Evolutionary conservation across 495 filamentous ascomycete genomes (phyloP), one percentile per base, ranked within the genome.

Genomic region (Darksidea phi): DNA sequence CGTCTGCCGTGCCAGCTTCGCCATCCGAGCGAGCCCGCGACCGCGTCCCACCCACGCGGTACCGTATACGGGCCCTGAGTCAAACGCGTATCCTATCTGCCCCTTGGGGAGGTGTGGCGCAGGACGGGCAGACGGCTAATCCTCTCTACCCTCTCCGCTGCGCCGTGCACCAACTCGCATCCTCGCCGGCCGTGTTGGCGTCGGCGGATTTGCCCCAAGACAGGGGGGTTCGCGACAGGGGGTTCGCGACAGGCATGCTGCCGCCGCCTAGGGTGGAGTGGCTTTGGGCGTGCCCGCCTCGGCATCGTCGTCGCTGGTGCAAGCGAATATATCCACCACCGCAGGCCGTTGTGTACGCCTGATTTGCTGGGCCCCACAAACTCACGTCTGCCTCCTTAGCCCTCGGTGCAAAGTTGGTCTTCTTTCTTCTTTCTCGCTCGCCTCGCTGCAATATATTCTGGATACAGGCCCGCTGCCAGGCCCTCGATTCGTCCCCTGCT

Each of bases 141-240:
- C 28, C 28, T 32, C 28, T 32, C 28, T 32, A 32, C 28, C 4
- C 28, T 3, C 41, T 45, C 20, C 41, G 41, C 41, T 45, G 23
- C 47, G 1, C 47, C 47, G 47, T 26, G 47, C 47, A 10, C 47
- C 47, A 26, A 49, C 45, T 1, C 25, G 18, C n/a, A 32, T 15
- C 41, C 18, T 43, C 41, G 41, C 13, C 32, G 36, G 15, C 10
- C 32, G n/a, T 53, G 17, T 24, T 18, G 49, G 49, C 49, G 49
- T n/a, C 49, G 49, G 11, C 26, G 49, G 49, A 53, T 53, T 53
- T 28, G 49, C 49, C 49, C 49, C 49, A 53, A 20, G 48, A 36
- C 49, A 53, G 49, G 49, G 49, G 28, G n/a, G n/a, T n/a, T 38
- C 13, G 49, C 28, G 45, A 48, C 45, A 58, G n/a, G n/a, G n/a